These are phyloP conservation scores for Citrus inodora DNA, from an alignment of 345 rosid genomes.

Conservation along the genomic window DNA sequence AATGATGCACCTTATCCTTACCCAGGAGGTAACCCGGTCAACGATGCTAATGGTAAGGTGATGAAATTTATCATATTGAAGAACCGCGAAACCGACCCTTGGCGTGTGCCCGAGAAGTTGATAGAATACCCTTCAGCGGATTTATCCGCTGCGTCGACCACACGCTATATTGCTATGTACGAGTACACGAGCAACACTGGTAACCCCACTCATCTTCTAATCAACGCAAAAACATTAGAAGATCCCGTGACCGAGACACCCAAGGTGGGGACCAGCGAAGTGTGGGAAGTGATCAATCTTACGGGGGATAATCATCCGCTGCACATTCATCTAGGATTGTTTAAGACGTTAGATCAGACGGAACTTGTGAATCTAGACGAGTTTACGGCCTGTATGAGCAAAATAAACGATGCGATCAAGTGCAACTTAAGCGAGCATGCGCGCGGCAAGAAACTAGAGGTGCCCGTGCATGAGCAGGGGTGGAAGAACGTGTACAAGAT, in stretches of 20 bases:
- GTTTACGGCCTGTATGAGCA: slow-evolving; percentile 64
- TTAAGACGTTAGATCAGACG: slow-evolving; percentile 66
- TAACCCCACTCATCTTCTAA: slow-evolving; percentile 73
- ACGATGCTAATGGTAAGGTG: slow-evolving; percentile 50
- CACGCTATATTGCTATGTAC: slow-evolving; percentile 72
- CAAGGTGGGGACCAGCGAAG: slow-evolving; percentile 61
- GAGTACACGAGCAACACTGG: slow-evolving; percentile 53
- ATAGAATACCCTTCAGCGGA: slow-evolving; percentile 47
- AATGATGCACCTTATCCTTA: slow-evolving; percentile 72
- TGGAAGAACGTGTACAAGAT: slow-evolving; percentile 97
- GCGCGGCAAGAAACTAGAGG: slow-evolving; percentile 47
- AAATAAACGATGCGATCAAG: slow-evolving; percentile 55
- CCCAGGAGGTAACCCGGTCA: slow-evolving; percentile 66
- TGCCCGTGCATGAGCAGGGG: slow-evolving; percentile 64
- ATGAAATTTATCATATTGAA: slow-evolving; percentile 64
- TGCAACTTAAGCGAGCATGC: slow-evolving; percentile 54
- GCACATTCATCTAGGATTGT: slow-evolving; percentile 82
- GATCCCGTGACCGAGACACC: slow-evolving; percentile 64
- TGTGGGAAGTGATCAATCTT: slow-evolving; percentile 86
- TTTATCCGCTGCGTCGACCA: slow-evolving; percentile 37
- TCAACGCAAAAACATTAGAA: slow-evolving; percentile 63
- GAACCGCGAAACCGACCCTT: slow-evolving; percentile 37
- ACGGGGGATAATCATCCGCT: slow-evolving; percentile 89
- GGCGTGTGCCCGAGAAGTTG: slow-evolving; percentile 40
- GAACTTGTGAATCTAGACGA: slow-evolving; percentile 30